These are phyloP conservation scores for Fraxinus floribunda DNA, from an alignment of 305 asterid species.

Conservation along the genomic window DNA sequence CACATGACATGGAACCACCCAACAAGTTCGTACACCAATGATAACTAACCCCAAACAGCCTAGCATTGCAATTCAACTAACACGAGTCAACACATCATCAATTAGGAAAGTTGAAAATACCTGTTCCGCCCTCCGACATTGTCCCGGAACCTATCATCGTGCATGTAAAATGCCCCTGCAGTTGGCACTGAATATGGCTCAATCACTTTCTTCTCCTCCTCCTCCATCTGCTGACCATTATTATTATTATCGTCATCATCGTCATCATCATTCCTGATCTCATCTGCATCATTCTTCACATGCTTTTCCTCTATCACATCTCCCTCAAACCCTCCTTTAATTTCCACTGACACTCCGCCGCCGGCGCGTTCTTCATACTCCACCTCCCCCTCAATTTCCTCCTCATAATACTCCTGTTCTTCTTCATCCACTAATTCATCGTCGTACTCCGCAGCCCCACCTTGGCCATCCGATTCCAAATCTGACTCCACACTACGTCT, in stretches of 20 bases:
- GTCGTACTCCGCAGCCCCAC: constrained; percentile 77
- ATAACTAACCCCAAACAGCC: not conserved
- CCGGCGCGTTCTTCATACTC: constrained; percentile 38
- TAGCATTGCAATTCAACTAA: constrained; percentile 12
- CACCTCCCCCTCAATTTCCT: constrained; percentile 28
- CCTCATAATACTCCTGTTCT: constrained; percentile 35
- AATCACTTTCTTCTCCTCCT: constrained; percentile 67
- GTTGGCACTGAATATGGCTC: constrained; percentile 97
- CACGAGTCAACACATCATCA: constrained; percentile 1
- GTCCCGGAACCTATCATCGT: constrained; percentile 92
- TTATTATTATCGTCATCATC: not conserved
- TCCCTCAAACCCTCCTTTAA: constrained; percentile 24
- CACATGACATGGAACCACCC: not conserved
- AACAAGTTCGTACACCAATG: not conserved
- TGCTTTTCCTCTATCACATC: constrained; percentile 30
- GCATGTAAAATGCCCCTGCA: constrained; percentile 98
- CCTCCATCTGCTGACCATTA: constrained; percentile 40
- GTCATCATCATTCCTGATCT: constrained; percentile 24
- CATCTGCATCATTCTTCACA: constrained; percentile 33
- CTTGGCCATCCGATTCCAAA: constrained; percentile 71
- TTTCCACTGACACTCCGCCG: constrained; percentile 24
- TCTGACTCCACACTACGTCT: constrained; percentile 63
- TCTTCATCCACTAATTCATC: constrained; percentile 62
- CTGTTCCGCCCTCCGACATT: constrained; percentile 75
- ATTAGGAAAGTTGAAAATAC: constrained; percentile 34